phyloP scores from a whole-genome alignment of 176 grass and related monocot genomes.

The Triticum turgidum region DNA sequence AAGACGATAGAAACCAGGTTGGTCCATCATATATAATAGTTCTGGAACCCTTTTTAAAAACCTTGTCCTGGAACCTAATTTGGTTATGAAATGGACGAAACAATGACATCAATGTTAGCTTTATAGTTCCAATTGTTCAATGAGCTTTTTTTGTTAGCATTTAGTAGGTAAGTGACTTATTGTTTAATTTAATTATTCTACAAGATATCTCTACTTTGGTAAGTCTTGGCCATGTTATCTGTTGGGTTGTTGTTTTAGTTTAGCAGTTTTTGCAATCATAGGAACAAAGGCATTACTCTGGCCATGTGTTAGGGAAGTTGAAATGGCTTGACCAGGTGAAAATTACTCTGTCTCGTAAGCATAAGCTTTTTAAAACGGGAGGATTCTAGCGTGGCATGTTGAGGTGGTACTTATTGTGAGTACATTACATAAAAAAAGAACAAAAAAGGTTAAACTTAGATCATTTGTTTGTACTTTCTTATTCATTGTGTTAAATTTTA shows the following conservation, averaged over 20 bases:
- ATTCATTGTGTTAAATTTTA: slow-evolving; percentile 10
- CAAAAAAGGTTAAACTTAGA: neutral
- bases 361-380: neutral
- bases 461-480: neutral
- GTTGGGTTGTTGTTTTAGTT: slow-evolving; percentile 10
- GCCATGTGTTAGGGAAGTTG: neutral
- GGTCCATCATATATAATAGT: neutral
- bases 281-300: neutral
- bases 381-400: neutral
- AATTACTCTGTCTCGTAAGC: neutral
- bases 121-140: neutral
- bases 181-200: neutral
- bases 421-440: neutral
- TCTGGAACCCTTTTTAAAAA: too few relatives aligned
- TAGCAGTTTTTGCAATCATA: neutral
- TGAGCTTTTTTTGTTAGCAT: neutral
- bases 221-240: neutral
- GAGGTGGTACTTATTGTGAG: neutral
- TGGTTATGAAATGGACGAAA: too few relatives aligned
- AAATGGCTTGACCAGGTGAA: neutral
- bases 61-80: too few relatives aligned
- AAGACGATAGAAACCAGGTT: neutral
- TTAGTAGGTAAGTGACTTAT: neutral
- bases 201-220: neutral
- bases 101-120: too few relatives aligned